Percentiles rank a stretch among this genome's conserved stretches.
phyloP scores from a whole-genome alignment of 805 yeast species.

The Schwanniomyces pseudopolymorphus region DNA sequence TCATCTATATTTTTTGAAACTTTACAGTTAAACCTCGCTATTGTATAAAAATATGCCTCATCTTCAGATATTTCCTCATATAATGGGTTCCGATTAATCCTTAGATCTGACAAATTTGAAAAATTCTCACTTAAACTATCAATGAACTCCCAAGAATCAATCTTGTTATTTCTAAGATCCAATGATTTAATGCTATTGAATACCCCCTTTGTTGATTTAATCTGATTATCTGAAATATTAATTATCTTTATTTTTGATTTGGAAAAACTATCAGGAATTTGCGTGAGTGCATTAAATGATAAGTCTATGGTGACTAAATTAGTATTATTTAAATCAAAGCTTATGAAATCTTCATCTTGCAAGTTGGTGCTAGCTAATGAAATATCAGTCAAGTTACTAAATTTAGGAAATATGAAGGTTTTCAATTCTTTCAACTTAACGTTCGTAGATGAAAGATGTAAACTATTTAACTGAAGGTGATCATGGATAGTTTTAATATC shows the following conservation, averaged over 20 bases:
- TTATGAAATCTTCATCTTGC: constrained; percentile 14
- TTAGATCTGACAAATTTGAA: constrained; percentile 45
- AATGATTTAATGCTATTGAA: constrained; percentile 19
- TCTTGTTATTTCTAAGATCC: constrained; percentile 52
- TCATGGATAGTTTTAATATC: neutral
- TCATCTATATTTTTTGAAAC: neutral
- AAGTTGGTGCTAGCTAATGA: constrained; percentile 35
- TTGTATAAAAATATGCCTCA: constrained; percentile 15
- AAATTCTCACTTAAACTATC: constrained; percentile 34
- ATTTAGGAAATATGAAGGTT: constrained; percentile 19
- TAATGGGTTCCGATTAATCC: constrained; percentile 56
- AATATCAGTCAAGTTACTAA: constrained; percentile 38
- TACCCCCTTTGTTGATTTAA: constrained; percentile 12
- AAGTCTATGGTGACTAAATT: constrained; percentile 19
- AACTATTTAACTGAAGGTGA: constrained; percentile 11
- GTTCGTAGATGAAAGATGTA: constrained; percentile 29
- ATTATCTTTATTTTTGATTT: constrained; percentile 10
- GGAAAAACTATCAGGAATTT: constrained; percentile 2
- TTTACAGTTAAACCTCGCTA: constrained; percentile 44
- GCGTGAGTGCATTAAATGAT: constrained; percentile 42
- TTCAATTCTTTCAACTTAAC: constrained; percentile 15
- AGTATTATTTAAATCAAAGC: constrained; percentile 6
- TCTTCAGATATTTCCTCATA: constrained; percentile 36
- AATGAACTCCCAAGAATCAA: constrained; percentile 48
- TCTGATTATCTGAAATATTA: constrained; percentile 37